Base-by-base conservation (phyloP, 2,329 filamentous ascomycete species). In the Neoarthrinium moseri region DNA sequence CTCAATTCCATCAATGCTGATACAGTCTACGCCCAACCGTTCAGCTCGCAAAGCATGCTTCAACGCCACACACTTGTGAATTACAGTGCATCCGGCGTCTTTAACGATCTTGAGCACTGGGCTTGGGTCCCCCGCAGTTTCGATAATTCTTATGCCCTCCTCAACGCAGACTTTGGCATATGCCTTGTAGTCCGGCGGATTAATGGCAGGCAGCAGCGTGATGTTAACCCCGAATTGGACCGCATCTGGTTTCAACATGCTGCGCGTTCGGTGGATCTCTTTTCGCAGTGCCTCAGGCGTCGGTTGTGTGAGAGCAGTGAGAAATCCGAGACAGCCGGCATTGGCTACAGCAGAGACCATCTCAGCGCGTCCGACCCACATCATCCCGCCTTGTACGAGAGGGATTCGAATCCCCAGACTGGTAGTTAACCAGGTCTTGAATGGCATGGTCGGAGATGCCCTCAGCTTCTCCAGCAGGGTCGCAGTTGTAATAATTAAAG, bases 21-120 rank as follows among this genome's bases (percentile, higher is more conserved):
- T 71, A 70, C 96, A 96, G 68, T 96, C 91, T 4, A 95, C 91
- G 51, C 91, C 91, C 20, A 96, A 81, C 70, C 94, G 95, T 46
- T 94, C 77, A 35, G 91, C 91, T 52, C 86, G 89, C 64, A 89
- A 80, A 21, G 91, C 91, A 65, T 96, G 91, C 45, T 89, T 77
- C 70, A 96, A 92, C 4, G 89, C 91, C 5, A 91, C 96, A 75
- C 91, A 96, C 73, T 96, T 96, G 80, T 96, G 91, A 41, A 96
- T 73, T 55, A 96, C 84, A 42, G 78, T 90, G 58, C 80, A 80
- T 43, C 81, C 82, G 4, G 83, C 87, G 50, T 78, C 79, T 72
- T 96, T 96, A 42, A 96, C 77, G 72, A 89, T 81, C 63, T 80
- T 77, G 66, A 96, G 96, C 51, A 96, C 84, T 1, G 90, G 89